Conservation (phyloP, 2,329 filamentous ascomycete genomes). For the Clarireedia monteithiana region DNA sequence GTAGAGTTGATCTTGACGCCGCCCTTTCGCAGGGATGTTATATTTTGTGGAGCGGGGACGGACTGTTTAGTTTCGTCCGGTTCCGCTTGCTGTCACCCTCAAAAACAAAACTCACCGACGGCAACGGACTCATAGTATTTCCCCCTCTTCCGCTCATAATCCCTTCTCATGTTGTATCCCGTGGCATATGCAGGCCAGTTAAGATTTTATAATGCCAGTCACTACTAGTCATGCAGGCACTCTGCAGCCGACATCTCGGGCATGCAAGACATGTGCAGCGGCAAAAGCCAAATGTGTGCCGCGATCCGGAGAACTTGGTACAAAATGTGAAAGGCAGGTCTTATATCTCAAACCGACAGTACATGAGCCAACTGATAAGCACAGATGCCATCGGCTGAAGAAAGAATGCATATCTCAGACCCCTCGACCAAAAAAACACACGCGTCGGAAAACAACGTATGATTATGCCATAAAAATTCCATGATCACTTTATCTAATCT, state of each 20-base stretch:
- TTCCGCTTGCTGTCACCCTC: not conserved
- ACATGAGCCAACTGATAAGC: not conserved
- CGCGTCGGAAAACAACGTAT: slow-evolving; percentile 5
- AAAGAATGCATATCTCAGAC: not conserved
- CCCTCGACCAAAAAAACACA: not conserved
- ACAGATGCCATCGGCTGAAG: slow-evolving; percentile 5
- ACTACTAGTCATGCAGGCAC: not conserved
- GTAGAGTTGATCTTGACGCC: not conserved
- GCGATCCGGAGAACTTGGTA: not conserved
- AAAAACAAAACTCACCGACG: not conserved
- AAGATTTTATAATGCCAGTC: not conserved
- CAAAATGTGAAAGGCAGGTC: slow-evolving; percentile 7
- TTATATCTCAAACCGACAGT: not conserved
- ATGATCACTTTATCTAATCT: not conserved
- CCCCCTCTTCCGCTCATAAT: not conserved
- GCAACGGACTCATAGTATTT: not conserved
- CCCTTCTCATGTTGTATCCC: not conserved
- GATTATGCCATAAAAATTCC: not conserved
- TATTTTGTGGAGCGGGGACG: not conserved
- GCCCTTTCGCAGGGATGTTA: not conserved
- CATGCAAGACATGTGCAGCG: slow-evolving; percentile 5
- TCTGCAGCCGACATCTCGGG: not conserved
- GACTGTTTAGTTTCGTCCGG: not conserved
- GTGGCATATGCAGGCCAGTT: not conserved
- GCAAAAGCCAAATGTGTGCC: slow-evolving; percentile 7